phyloP scores from a whole-genome alignment of 2,329 filamentous ascomycete species.

The Madurella fahalii region DNA sequence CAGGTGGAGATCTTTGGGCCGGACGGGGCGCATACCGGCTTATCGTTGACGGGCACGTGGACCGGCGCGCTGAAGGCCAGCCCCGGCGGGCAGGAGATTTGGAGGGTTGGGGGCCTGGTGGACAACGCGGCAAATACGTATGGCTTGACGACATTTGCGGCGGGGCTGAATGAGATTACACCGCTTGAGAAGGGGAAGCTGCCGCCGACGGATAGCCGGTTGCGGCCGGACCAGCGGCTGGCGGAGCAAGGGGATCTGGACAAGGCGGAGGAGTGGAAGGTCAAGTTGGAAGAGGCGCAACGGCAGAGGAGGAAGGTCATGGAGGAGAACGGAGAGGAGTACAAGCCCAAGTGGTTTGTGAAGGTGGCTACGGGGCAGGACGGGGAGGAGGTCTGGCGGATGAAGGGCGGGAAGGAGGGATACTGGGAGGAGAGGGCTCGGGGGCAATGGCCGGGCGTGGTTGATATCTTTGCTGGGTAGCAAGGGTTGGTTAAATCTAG shows the following conservation, averaged over 20 bases:
- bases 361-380: conserved; percentile 57
- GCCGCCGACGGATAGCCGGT: conserved; percentile 74
- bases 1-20: conserved; percentile 67
- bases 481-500: not conserved
- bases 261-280: conserved; percentile 77
- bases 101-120: conserved; percentile 74
- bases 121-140: conserved; percentile 76
- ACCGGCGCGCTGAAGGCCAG: conserved; percentile 56
- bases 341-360: conserved; percentile 81
- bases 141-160: conserved; percentile 83
- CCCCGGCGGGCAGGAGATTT: conserved; percentile 66
- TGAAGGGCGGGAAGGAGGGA: conserved; percentile 76
- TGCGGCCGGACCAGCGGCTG: conserved; percentile 83
- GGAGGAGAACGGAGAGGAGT: conserved; percentile 68
- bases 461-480: conserved; percentile 43
- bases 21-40: conserved; percentile 60
- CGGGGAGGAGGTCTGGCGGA: conserved; percentile 66
- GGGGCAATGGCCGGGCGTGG: conserved; percentile 60
- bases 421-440: conserved; percentile 86
- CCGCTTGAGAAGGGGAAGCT: conserved; percentile 68
- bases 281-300: conserved; percentile 80
- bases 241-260: conserved; percentile 80
- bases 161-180: conserved; percentile 83
- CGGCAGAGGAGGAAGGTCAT: conserved; percentile 67
- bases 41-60: conserved; percentile 79